These are phyloP conservation scores for Penicillium sp. DNA, from an alignment of 2,329 filamentous ascomycete species.

Conservation along the genomic window DNA sequence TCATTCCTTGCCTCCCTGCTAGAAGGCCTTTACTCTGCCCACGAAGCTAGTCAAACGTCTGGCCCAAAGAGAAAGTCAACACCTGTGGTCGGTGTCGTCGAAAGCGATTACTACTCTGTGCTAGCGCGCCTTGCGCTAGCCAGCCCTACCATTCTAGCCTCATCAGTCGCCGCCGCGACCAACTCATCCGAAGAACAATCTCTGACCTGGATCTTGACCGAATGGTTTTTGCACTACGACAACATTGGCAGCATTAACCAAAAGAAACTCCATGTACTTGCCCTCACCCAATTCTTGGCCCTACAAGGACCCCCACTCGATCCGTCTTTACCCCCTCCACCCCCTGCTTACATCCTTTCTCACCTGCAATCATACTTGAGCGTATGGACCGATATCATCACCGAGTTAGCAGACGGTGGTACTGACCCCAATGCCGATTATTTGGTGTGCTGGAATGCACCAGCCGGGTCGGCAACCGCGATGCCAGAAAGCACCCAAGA, in stretches of 20 bases:
- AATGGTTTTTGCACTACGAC: slow-evolving; percentile 53
- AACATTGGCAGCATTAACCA: slow-evolving; percentile 47
- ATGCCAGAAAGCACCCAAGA: slow-evolving; percentile 36
- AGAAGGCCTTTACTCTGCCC: slow-evolving; percentile 64
- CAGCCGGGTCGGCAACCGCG: slow-evolving; percentile 24
- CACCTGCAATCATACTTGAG: slow-evolving; percentile 49
- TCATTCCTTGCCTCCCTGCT: slow-evolving; percentile 65
- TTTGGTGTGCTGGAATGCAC: slow-evolving; percentile 41
- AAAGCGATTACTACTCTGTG: slow-evolving; percentile 83
- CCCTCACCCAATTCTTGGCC: slow-evolving; percentile 47
- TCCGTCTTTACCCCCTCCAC: slow-evolving; percentile 18
- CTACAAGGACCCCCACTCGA: slow-evolving; percentile 37
- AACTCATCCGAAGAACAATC: slow-evolving; percentile 35
- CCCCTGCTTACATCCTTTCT: slow-evolving; percentile 44
- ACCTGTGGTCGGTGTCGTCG: slow-evolving; percentile 69
- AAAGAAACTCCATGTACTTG: slow-evolving; percentile 50
- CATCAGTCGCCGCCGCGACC: slow-evolving; percentile 46
- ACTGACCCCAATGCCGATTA: slow-evolving; percentile 45
- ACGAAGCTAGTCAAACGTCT: slow-evolving; percentile 74
- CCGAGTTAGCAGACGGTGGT: slow-evolving; percentile 45
- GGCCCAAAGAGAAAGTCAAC: slow-evolving; percentile 72
- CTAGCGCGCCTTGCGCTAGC: slow-evolving; percentile 75
- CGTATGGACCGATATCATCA: slow-evolving; percentile 49
- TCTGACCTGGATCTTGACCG: slow-evolving; percentile 46
- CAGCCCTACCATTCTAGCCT: slow-evolving; percentile 67